Base-by-base conservation (phyloP, 352 stramenopile genomes). In the Pythium insidiosum region DNA sequence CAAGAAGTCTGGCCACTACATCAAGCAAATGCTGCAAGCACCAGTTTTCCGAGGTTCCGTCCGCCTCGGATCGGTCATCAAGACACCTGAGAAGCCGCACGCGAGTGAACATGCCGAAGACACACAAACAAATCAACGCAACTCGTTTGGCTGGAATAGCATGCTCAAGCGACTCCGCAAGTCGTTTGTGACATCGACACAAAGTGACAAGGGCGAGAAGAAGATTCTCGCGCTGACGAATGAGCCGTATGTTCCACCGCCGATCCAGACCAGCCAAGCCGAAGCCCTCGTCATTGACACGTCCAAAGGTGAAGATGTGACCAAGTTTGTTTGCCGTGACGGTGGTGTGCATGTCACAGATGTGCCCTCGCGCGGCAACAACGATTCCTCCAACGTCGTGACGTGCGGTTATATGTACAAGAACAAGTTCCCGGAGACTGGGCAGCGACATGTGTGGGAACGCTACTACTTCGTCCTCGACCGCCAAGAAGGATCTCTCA, bases 341-440 rank as follows among this genome's bases (percentile, higher is more conserved):
- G 68, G 63, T 6, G 81, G 81, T 38, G 75, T 93, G 5, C 29
- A 76, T 6, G 77, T 90, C 4, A 58, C 63, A 1, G 70, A 86
- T 45, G 60, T 90, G 28, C 38, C 54, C 0, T 57, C 64, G 22
- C 29, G 54, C n/a, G n/a, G 25, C 42, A 40, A 28, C 29, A 22
- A 63, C 46, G 29, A 50, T 43, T 37, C 50, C 5, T 63, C 69
- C 51, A 88, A 89, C 39, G 72, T 85, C 15, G 44, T 89, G 29
- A 90, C 77, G 19, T 66, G 66, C n/a, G 81, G 81, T 5, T 93
- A 93, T 66, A 88, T 93, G 77, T 93, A 89, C 63, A 88, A 89
- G 53, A 93, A 72, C 68, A 87, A 85, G 53, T 69, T 89, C 19
- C 77, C 81, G 0, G 78, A 90, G 53, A 87, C 76, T 1, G 81